Conservation (phyloP, 305 asterid genomes). For the Fraxinus velutina region DNA sequence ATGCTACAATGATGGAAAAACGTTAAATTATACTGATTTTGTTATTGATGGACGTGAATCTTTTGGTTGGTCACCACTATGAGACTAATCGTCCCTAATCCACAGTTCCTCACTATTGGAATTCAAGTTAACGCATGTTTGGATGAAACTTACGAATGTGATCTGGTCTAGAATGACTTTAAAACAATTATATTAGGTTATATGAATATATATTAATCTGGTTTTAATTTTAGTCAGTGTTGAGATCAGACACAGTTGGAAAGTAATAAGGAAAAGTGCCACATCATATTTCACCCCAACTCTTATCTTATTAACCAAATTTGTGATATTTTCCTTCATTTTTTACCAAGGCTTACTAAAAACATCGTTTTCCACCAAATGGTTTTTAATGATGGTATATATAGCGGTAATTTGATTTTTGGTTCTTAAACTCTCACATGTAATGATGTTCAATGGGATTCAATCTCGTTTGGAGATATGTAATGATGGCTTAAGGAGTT, state of each 20-base stretch:
- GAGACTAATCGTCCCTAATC: not conserved
- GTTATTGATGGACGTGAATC: not conserved
- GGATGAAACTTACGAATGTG: not conserved
- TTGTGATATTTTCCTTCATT: not conserved
- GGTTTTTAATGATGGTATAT: not conserved
- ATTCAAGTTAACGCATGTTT: not conserved
- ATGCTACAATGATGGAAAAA: not conserved
- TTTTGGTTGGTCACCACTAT: not conserved
- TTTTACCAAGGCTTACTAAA: not conserved
- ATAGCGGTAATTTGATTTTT: not conserved
- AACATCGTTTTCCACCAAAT: not conserved
- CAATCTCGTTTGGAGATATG: not conserved
- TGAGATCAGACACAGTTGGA: not conserved
- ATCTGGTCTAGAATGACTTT: not conserved
- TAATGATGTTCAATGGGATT: not conserved
- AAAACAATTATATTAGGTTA: not conserved
- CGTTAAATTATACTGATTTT: not conserved
- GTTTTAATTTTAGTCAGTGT: not conserved
- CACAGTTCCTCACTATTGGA: not conserved
- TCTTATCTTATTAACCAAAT: not conserved
- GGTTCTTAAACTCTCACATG: not conserved
- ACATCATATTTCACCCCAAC: not conserved
- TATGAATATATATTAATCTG: not conserved
- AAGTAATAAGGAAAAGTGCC: not conserved
- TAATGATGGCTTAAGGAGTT: not conserved